phyloP scores from a whole-genome alignment of 2,329 filamentous ascomycete species.

The Cladosporium sp. region DNA sequence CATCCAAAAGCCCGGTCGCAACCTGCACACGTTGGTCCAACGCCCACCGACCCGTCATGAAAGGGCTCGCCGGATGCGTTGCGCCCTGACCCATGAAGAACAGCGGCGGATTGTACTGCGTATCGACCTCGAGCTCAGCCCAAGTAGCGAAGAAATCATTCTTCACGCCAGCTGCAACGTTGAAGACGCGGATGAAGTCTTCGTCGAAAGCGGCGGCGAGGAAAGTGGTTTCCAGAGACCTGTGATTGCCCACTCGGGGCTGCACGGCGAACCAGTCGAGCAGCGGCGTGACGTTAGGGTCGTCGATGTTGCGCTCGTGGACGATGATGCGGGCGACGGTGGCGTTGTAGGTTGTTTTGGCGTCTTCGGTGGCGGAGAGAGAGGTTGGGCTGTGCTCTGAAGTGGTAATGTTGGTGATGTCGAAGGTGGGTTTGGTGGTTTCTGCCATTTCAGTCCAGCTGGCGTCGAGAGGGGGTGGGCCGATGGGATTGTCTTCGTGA shows the following conservation, averaged over 20 bases:
- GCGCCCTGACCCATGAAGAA: not conserved
- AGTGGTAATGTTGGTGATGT: not conserved
- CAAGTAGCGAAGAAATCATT: not conserved
- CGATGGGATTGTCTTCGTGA: not conserved
- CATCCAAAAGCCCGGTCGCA: too few relatives aligned
- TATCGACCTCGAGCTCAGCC: not conserved
- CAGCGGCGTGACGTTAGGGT: not conserved
- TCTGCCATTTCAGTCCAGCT: not conserved
- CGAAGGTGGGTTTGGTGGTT: not conserved
- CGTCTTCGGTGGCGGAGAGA: not conserved
- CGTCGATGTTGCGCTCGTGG: not conserved
- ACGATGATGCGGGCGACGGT: not conserved
- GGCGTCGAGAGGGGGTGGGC: not conserved
- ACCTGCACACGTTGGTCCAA: too few relatives aligned
- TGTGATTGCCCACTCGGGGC: too few relatives aligned
- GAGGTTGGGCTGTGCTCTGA: not conserved
- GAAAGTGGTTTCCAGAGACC: not conserved
- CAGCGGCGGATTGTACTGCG: not conserved
- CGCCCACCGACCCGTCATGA: not conserved
- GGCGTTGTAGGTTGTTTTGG: not conserved
- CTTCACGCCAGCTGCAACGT: not conserved
- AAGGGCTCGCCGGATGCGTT: not conserved
- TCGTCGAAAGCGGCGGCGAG: not conserved
- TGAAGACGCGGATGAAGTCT: not conserved
- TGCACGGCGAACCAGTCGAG: not conserved